Conservation (phyloP, 192 early-diverging fungal genomes). For the Phlyctochytrium arcticum region DNA sequence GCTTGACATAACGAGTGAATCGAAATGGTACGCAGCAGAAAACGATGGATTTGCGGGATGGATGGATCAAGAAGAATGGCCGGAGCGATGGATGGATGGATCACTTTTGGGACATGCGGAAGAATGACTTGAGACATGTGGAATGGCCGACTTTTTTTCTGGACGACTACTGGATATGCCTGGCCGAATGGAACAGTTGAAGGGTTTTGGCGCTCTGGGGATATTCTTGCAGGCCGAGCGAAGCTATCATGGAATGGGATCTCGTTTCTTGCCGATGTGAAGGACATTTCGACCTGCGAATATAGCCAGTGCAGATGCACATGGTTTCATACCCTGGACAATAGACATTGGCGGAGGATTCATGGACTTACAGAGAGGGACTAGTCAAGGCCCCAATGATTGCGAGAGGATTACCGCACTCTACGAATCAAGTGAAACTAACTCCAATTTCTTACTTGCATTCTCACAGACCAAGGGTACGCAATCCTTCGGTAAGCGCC, state of each 20-base stretch:
- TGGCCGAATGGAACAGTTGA: background rate
- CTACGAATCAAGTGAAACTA: background rate
- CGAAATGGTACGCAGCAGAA: background rate
- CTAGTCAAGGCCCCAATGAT: background rate
- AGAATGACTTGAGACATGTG: background rate
- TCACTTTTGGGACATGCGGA: background rate
- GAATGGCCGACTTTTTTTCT: background rate
- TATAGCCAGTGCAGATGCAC: background rate
- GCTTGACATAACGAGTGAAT: background rate
- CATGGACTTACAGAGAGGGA: background rate
- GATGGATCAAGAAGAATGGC: slow-evolving; percentile 10
- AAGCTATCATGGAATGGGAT: background rate
- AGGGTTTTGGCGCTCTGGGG: background rate
- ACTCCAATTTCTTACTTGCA: background rate
- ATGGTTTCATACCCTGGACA: too few species aligned
- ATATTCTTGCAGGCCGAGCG: background rate
- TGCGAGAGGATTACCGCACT: background rate
- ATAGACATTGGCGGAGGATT: too few species aligned
- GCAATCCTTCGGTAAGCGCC: slow-evolving; percentile 97
- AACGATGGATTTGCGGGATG: background rate
- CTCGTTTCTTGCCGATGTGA: background rate
- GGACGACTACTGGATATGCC: background rate
- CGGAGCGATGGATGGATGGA: slow-evolving; percentile 5
- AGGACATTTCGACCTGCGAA: background rate
- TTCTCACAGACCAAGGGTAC: slow-evolving; percentile 91